Conservation (phyloP, 306 rosid genomes). For the Glycine latifolia region DNA sequence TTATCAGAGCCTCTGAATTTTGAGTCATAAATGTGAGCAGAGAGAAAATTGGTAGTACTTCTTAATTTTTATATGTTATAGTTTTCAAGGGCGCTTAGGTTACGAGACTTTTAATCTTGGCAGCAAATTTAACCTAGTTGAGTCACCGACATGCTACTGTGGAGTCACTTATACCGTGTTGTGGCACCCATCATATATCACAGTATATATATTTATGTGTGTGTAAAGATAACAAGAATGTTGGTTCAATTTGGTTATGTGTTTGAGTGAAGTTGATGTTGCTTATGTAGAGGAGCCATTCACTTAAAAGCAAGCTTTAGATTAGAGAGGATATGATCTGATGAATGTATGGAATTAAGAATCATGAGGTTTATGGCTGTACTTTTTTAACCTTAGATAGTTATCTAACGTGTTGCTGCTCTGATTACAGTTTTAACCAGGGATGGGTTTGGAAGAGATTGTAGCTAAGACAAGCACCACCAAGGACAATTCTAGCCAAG, state of each 20-base stretch:
- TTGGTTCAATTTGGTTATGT: not conserved
- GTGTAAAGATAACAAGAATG: not conserved
- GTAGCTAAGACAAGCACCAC: slow-evolving; percentile 32
- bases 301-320: slow-evolving; percentile 12
- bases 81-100: slow-evolving; percentile 28
- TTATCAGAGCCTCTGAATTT: slow-evolving; percentile 21
- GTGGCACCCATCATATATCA: not conserved
- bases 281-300: not conserved
- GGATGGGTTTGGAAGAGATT: slow-evolving; percentile 73
- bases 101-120: not conserved
- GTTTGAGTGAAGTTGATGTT: not conserved
- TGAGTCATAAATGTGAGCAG: not conserved
- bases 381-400: slow-evolving; percentile 2
- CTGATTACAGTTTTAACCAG: slow-evolving; percentile 21
- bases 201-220: not conserved
- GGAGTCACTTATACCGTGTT: not conserved
- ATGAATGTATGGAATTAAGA: slow-evolving; percentile 1
- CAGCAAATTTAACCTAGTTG: not conserved
- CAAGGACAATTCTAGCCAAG: slow-evolving; percentile 46
- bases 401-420: slow-evolving; percentile 4
- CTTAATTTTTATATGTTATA: not conserved
- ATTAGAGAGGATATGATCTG: slow-evolving; percentile 30
- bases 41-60: not conserved
- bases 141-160: not conserved
- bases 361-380: not conserved